Base-by-base conservation (phyloP, 495 filamentous ascomycete species). In the Trichoderma gamsii region DNA sequence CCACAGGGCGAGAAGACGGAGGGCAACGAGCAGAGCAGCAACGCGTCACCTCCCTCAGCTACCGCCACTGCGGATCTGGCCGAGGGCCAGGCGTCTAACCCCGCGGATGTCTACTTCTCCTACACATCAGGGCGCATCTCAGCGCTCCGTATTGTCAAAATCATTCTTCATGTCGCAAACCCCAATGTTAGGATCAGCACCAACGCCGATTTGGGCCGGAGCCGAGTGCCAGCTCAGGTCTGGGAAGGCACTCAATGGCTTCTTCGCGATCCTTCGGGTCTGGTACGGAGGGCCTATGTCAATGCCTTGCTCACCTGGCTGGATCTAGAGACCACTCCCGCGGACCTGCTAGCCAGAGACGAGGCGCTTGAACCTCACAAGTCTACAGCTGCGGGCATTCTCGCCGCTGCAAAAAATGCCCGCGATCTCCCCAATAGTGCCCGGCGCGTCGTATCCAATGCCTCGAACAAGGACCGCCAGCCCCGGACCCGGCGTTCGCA, bases 171-270 rank as follows among this genome's bases (percentile, higher is more conserved):
- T 9, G 90, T 96, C 23, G 91, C 92, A 4, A 94, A 94, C 69
- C 82, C 85, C 23, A 83, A 83, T 41, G 80, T 80, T 3, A 84
- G 85, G 67, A 80, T 86, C 63, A 85, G 81, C 68, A 82, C 84
- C 27, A 86, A 86, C 29, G 80, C 85, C 0, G 86, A 83, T 13
- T 83, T 92, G 56, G 86, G 86, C 1, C 85, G 93, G 69, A 91
- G 89, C 72, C 84, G 78, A 41, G 91, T 96, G 2, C 86, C 87
- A 3, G 82, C 94, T 44, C 82, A 89, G 46, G 88, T 91, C 0
- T 97, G 93, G 93, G 92, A 97, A 76, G 91, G 91, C 15, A 96
- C 93, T 0, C 91, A 97, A 67, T 95, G 91, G 87, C 84, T 97
- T 61, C 79, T 97, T 25, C 85, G 90, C 21, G 93, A 97, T 73